phyloP scores from a whole-genome alignment of 2,329 filamentous ascomycete species.

The Beauveria rudraprayagi region DNA sequence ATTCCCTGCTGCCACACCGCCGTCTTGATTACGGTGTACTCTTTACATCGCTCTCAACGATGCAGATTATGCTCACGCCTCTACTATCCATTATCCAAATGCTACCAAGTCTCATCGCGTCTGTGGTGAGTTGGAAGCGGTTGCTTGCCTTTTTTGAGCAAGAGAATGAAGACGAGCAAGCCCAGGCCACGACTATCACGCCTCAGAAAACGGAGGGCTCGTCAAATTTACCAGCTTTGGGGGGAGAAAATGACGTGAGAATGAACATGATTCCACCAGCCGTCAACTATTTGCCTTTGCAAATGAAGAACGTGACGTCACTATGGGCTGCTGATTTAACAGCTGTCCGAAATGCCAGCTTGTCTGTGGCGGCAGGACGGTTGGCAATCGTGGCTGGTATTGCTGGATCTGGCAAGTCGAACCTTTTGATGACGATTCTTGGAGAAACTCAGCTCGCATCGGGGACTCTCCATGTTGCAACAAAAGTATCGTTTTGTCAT shows the following conservation, averaged over 20 bases:
- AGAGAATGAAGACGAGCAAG: not conserved
- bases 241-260: not conserved
- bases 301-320: not conserved
- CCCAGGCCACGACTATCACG: not conserved
- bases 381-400: not conserved
- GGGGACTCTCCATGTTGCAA: not conserved
- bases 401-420: not conserved
- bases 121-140: not conserved
- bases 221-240: not conserved
- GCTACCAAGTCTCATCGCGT: not conserved
- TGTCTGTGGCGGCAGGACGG: not conserved
- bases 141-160: too few relatives aligned
- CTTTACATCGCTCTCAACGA: slow-evolving; percentile 1
- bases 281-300: not conserved
- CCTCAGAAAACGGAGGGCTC: not conserved
- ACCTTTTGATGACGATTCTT: not conserved
- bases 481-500: not conserved
- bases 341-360: not conserved
- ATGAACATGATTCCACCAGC: not conserved
- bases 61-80: slow-evolving; percentile 6
- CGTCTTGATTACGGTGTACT: not conserved
- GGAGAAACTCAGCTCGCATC: not conserved
- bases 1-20: not conserved
- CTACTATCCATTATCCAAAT: slow-evolving; percentile 5
- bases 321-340: not conserved